A percentile compares a stretch with the other conserved stretches of the same genome.
Evolutionary conservation across 1,284 basidiomycete species (phyloP).

Genomic region (Tetrapyrgos nigripes): DNA sequence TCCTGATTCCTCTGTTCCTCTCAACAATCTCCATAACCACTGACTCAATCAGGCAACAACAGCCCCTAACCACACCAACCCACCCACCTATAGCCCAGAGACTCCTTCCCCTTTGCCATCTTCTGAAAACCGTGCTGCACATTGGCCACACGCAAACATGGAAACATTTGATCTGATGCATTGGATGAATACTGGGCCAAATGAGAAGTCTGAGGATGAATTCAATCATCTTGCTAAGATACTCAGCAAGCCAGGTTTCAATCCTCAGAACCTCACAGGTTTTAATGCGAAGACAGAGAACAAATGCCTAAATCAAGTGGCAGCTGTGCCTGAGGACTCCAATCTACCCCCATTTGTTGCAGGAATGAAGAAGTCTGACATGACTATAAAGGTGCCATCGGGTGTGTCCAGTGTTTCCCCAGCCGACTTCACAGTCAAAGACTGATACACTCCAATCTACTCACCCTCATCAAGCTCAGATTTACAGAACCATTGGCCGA

Average conservation of each 20-base stretch:
- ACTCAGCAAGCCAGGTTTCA: constrained; percentile 9
- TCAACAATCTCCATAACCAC: constrained; percentile 23
- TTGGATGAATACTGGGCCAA: constrained; percentile 23
- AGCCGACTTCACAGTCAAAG: neutral
- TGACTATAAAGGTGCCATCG: neutral
- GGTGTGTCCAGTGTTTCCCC: neutral
- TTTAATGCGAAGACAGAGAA: constrained; percentile 1
- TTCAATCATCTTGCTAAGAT: constrained; percentile 16
- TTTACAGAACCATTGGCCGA: constrained; percentile 23
- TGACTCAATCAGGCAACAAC: neutral
- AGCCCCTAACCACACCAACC: neutral
- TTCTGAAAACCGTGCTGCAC: constrained; percentile 1
- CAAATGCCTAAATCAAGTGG: neutral
- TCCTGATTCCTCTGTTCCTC: constrained; percentile 26
- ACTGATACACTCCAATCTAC: neutral
- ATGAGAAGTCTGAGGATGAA: constrained; percentile 23
- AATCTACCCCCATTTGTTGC: neutral
- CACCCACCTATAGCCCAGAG: neutral
- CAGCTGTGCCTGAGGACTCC: neutral
- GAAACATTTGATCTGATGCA: constrained; percentile 24
- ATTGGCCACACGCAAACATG: constrained; percentile 31
- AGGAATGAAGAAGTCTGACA: neutral
- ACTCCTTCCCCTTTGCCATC: neutral
- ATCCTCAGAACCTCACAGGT: neutral
- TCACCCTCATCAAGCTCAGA: neutral